Evolutionary conservation across 2,329 filamentous ascomycete species (phyloP).

Genomic region (Saccharata proteae): DNA sequence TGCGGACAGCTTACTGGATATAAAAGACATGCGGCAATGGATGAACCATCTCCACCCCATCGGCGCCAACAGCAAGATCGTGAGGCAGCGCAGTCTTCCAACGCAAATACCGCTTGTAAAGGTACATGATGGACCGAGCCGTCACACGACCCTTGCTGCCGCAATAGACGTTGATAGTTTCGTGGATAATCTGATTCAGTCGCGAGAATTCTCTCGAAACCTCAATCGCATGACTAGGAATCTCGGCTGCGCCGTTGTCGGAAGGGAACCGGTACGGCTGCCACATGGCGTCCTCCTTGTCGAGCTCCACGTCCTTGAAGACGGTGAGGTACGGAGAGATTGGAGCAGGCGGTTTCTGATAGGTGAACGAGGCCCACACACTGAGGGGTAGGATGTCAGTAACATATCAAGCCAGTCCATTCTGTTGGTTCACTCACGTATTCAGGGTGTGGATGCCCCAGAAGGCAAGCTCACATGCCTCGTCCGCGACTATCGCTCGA

Average conservation of each 20-base stretch:
- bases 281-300: slow-evolving; percentile 12
- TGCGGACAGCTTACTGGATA: slow-evolving; percentile 14
- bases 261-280: slow-evolving; percentile 14
- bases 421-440: slow-evolving; percentile 9
- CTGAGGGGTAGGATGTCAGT: slow-evolving; percentile 1
- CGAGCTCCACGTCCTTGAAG: slow-evolving; percentile 11
- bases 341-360: slow-evolving; percentile 13
- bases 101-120: slow-evolving; percentile 12
- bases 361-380: slow-evolving; percentile 14
- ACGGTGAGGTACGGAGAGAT: slow-evolving; percentile 9
- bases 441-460: slow-evolving; percentile 13
- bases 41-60: neutral
- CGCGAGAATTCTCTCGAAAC: slow-evolving; percentile 13
- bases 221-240: slow-evolving; percentile 13
- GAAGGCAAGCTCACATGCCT: slow-evolving; percentile 10
- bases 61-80: slow-evolving; percentile 7
- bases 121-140: slow-evolving; percentile 11
- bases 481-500: slow-evolving; percentile 2
- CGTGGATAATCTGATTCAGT: slow-evolving; percentile 14
- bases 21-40: slow-evolving; percentile 16
- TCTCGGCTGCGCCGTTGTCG: slow-evolving; percentile 11
- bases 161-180: slow-evolving; percentile 14
- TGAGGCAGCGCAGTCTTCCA: slow-evolving; percentile 13
- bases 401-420: neutral
- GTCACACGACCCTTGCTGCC: slow-evolving; percentile 12